A percentile compares a stretch with the other conserved stretches of the same genome.
phyloP scores from a whole-genome alignment of 2,329 filamentous ascomycete genomes.

The Aureobasidium leucospermi region DNA sequence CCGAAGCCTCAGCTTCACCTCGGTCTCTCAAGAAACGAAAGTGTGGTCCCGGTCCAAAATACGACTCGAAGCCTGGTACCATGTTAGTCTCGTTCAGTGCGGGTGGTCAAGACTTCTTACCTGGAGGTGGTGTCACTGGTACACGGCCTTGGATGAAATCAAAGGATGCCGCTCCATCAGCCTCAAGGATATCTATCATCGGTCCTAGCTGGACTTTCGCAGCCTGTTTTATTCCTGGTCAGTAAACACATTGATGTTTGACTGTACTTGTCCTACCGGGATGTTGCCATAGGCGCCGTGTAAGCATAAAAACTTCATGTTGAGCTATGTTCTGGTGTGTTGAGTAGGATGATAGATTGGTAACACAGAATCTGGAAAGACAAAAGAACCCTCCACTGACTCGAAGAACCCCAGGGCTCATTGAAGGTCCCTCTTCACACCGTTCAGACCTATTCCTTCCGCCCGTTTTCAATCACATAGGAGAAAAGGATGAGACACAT shows the following conservation, averaged over 20 bases:
- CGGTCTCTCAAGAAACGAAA: neutral
- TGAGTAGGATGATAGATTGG: neutral
- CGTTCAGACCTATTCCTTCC: neutral
- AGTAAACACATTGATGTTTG: too few relatives aligned
- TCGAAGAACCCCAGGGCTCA: neutral
- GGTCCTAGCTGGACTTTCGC: neutral
- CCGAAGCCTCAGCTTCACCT: neutral
- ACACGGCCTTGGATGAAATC: conserved; percentile 5
- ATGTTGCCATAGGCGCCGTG: conserved; percentile 11
- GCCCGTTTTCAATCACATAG: neutral
- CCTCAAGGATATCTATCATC: neutral
- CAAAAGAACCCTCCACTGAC: neutral
- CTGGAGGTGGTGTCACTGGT: neutral
- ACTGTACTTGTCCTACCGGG: neutral
- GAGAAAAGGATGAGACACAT: neutral
- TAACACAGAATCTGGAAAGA: neutral
- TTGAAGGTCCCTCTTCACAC: neutral
- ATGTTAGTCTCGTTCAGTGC: neutral
- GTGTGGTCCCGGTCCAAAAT: neutral
- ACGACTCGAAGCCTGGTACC: neutral
- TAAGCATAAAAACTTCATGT: conserved; percentile 1
- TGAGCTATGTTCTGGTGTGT: neutral
- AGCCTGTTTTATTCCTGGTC: neutral
- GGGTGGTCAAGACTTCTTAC: neutral
- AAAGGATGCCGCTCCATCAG: neutral